A percentile compares a stretch with the other conserved stretches of the same genome.
Evolutionary conservation across 495 filamentous ascomycete genomes (phyloP).

Genomic region (Lasiosphaeria miniovina): DNA sequence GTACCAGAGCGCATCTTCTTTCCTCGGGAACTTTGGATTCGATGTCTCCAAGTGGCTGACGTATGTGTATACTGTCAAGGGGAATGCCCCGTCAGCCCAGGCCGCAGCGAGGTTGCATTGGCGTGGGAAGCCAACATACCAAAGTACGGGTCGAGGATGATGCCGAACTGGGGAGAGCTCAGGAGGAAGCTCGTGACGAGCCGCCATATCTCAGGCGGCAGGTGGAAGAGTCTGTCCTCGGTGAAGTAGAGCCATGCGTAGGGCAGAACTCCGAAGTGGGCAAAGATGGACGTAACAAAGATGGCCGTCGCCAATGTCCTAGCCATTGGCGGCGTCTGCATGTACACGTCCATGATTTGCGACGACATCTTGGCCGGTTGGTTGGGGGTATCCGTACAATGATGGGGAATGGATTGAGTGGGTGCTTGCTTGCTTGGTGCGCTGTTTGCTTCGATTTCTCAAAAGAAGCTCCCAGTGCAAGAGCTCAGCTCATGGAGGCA

Average conservation of each 20-base stretch:
- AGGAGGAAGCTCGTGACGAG: slow-evolving; percentile 70
- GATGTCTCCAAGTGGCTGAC: slow-evolving; percentile 41
- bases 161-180: slow-evolving; percentile 57
- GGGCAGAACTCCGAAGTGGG: slow-evolving; percentile 58
- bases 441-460: slow-evolving; percentile 16
- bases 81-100: slow-evolving; percentile 8
- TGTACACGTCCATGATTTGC: slow-evolving; percentile 61
- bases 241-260: slow-evolving; percentile 57
- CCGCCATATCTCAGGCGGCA: slow-evolving; percentile 57
- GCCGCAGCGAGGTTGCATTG: background rate
- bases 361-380: slow-evolving; percentile 23
- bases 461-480: slow-evolving; percentile 22
- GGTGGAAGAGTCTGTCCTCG: slow-evolving; percentile 51
- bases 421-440: slow-evolving; percentile 4
- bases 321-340: slow-evolving; percentile 66
- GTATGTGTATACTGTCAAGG: slow-evolving; percentile 36
- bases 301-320: slow-evolving; percentile 72
- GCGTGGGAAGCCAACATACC: slow-evolving; percentile 44
- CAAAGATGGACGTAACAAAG: slow-evolving; percentile 59
- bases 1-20: slow-evolving; percentile 50
- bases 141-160: slow-evolving; percentile 83
- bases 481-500: slow-evolving; percentile 22
- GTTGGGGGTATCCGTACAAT: slow-evolving; percentile 1
- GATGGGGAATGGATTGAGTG: slow-evolving; percentile 10
- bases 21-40: slow-evolving; percentile 41